These are phyloP conservation scores for Linnemannia exigua DNA, from an alignment of 192 early-diverging fungal species.

Conservation along the genomic window DNA sequence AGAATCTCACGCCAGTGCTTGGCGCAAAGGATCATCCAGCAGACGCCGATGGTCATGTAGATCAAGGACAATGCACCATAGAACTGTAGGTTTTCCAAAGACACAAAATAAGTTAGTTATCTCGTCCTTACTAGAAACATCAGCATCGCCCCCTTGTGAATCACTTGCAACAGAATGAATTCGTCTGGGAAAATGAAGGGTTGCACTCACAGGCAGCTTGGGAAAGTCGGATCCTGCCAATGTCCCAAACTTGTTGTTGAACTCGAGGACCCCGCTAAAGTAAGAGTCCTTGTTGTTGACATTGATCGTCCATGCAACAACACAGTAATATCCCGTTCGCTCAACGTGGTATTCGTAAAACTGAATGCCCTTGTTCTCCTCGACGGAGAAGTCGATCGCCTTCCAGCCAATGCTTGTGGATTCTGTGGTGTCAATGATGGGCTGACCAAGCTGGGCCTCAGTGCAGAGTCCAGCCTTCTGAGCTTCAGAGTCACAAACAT, in stretches of 20 bases:
- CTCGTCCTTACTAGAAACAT: background rate
- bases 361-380: conserved; percentile 54
- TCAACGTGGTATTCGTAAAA: conserved; percentile 74
- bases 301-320: conserved; percentile 60
- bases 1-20: conserved; percentile 91
- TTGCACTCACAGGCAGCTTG: conserved; percentile 78
- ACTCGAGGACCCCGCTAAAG: conserved; percentile 73
- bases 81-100: conserved; percentile 63
- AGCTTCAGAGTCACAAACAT: conserved; percentile 70
- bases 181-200: background rate
- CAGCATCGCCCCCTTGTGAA: background rate
- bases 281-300: conserved; percentile 9
- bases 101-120: background rate
- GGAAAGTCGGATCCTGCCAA: conserved; percentile 92
- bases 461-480: conserved; percentile 68
- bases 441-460: conserved; percentile 63
- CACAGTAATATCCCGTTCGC: conserved; percentile 91
- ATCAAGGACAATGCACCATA: conserved; percentile 81
- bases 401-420: conserved; percentile 41
- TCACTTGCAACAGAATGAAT: background rate
- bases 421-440: conserved; percentile 67
- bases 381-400: conserved; percentile 43
- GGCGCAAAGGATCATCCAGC: conserved; percentile 86
- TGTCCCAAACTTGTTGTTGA: conserved; percentile 86
- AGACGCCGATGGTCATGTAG: conserved; percentile 80